Evolutionary conservation across 31 red algal genomes (phyloP), one percentile per base, ranked within the genome.

Genomic region (Endocladia muricata): DNA sequence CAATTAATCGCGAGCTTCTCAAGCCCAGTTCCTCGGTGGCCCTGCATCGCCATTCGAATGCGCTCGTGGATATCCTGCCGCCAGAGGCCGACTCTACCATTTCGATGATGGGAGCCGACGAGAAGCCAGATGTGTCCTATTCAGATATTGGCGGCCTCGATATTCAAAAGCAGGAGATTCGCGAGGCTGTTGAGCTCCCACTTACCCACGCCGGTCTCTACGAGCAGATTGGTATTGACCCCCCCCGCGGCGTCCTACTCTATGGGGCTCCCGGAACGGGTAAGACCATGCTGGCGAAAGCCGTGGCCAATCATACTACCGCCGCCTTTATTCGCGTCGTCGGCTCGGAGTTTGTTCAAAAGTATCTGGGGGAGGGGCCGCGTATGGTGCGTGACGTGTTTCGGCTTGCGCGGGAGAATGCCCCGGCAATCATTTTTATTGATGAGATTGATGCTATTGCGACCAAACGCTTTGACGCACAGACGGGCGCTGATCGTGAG

Each of bases 401-500:
- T 32, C 83, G 96, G 44, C 60, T 98, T 3, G 96, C 96, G 25
- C 62, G 96, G 51, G 96, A 98, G 66, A 98, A 98, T 38, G 71
- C 85, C 6, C 96, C 96, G 2, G 85, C 92, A 1, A 95, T 98
- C 54, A 92, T 98, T 37, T 98, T 98, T 63, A 98, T 98, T 54
- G 96, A 98, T 52, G 96, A 98, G 75, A 98, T 98, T 64, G 96
- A 98, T 82, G 96, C 96, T 1, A 94, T 98, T 66, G 96, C 96
- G 23, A 98, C 96, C 9, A 98, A 98, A 72, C 73, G 96, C 23
- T 98, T 98, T 85, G 96, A 98, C 73, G 96, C 96, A 28, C 96
- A 98, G 80, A 98, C 96, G 5, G 96, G 96, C 32, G 96, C 96
- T 6, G 96, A 98, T 74, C 91, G 96, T 37, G 96, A 98, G 61